Evolutionary conservation across 805 yeast species (phyloP).

Genomic region (Pichia scutulata): DNA sequence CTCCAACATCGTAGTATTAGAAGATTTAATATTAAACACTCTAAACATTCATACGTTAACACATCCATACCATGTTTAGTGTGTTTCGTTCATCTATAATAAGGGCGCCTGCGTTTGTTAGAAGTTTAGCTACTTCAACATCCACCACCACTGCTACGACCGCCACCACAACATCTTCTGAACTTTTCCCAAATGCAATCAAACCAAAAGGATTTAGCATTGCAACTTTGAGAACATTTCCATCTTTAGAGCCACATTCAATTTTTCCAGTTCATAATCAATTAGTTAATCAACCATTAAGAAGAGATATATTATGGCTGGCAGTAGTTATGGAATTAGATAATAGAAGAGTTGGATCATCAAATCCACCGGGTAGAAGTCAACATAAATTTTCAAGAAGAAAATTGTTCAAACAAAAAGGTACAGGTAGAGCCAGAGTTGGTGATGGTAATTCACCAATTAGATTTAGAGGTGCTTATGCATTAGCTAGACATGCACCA

Average conservation of each 20-base stretch:
- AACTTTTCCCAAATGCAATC: constrained; percentile 22
- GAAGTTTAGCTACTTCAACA: constrained; percentile 5
- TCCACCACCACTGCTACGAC: neutral
- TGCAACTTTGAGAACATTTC: constrained; percentile 74
- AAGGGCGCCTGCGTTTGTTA: neutral
- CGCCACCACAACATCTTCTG: neutral
- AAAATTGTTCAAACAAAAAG: constrained; percentile 85
- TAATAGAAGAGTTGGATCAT: constrained; percentile 79
- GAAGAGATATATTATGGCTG: constrained; percentile 90
- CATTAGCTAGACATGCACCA: constrained; percentile 85
- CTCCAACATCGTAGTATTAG: too few species aligned
- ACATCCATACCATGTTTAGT: neutral
- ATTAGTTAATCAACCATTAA: constrained; percentile 65
- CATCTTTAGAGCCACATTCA: constrained; percentile 79
- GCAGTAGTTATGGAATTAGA: constrained; percentile 93
- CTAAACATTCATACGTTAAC: neutral
- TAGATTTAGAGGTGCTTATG: constrained; percentile 82
- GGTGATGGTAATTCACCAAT: constrained; percentile 96
- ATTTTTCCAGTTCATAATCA: constrained; percentile 68
- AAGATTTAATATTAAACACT: too few species aligned
- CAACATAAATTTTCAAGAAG: constrained; percentile 79
- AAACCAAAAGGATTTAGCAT: constrained; percentile 65
- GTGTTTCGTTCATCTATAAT: neutral
- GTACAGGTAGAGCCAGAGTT: constrained; percentile 88
- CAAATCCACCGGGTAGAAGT: constrained; percentile 78